phyloP scores from a whole-genome alignment of 768 basidiomycete species.

The Hydnomerulius pinastri region DNA sequence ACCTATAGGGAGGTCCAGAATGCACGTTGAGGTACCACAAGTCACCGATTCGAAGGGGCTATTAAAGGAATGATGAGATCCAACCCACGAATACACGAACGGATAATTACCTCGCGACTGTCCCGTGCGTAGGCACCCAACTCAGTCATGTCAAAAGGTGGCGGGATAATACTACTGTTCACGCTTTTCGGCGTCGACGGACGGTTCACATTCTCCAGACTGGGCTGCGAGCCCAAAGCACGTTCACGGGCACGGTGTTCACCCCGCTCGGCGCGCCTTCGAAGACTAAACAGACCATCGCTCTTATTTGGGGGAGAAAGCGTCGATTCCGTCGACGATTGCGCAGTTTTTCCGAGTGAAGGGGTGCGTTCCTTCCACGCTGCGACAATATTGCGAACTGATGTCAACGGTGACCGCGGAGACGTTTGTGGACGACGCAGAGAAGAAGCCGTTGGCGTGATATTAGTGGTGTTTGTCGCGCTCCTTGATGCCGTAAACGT shows the following conservation, averaged over 20 bases:
- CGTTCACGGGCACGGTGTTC: conserved; percentile 15
- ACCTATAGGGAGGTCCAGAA: conserved; percentile 71
- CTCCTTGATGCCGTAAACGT: conserved; percentile 41
- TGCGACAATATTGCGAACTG: conserved; percentile 76
- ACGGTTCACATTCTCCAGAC: conserved; percentile 13
- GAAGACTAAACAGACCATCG: conserved; percentile 36
- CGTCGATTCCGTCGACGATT: conserved; percentile 41
- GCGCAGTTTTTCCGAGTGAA: conserved; percentile 34
- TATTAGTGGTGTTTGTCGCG: conserved; percentile 24
- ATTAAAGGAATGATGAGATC: conserved; percentile 12
- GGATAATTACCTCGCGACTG: conserved; percentile 44
- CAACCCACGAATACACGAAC: background rate
- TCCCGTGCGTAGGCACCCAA: conserved; percentile 43
- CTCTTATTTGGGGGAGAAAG: conserved; percentile 35
- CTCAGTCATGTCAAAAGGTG: conserved; percentile 50
- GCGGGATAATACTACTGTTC: conserved; percentile 39
- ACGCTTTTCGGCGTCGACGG: conserved; percentile 30
- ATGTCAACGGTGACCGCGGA: conserved; percentile 70
- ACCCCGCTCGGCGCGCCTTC: conserved; percentile 31
- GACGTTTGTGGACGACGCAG: conserved; percentile 65
- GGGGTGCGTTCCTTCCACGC: conserved; percentile 81
- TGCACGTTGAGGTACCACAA: conserved; percentile 96
- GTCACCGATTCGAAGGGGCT: conserved; percentile 86
- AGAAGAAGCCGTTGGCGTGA: conserved; percentile 47
- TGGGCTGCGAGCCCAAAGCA: conserved; percentile 7